phyloP scores from a whole-genome alignment of 2,329 filamentous ascomycete genomes.

The Drechslera avenae region DNA sequence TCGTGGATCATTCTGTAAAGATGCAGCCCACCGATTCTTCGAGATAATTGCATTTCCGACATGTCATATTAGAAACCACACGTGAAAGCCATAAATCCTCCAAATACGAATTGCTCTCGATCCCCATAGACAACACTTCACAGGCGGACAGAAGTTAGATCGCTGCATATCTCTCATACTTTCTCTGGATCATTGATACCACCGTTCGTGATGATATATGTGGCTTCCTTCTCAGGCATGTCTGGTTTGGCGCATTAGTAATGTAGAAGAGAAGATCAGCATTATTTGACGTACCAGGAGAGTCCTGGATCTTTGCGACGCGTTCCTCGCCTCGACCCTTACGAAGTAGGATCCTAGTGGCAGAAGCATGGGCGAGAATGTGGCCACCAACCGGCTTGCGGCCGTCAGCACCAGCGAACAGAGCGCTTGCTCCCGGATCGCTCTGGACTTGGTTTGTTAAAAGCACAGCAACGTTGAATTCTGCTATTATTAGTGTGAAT shows the following conservation, averaged over 20 bases:
- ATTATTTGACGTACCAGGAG: conserved; percentile 59
- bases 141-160: background rate
- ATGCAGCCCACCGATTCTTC: too few relatives aligned
- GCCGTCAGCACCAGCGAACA: conserved; percentile 71
- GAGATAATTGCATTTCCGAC: too few relatives aligned
- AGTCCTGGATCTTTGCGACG: conserved; percentile 72
- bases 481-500: conserved; percentile 39
- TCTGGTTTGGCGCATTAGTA: conserved; percentile 53
- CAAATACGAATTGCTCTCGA: background rate
- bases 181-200: conserved; percentile 72
- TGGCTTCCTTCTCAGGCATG: conserved; percentile 71
- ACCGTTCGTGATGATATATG: conserved; percentile 71
- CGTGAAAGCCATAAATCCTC: background rate
- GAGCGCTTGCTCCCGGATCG: conserved; percentile 69
- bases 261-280: conserved; percentile 9
- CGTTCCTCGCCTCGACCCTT: conserved; percentile 73
- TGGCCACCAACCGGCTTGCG: conserved; percentile 71
- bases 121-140: background rate
- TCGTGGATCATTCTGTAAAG: too few relatives aligned
- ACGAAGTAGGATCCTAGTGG: conserved; percentile 68
- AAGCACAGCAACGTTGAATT: conserved; percentile 67
- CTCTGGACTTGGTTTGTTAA: conserved; percentile 74
- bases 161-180: conserved; percentile 44
- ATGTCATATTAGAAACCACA: background rate
- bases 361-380: conserved; percentile 71